Evolutionary conservation across 257 asterid species (phyloP).

Genomic region (Solanum chaucha): DNA sequence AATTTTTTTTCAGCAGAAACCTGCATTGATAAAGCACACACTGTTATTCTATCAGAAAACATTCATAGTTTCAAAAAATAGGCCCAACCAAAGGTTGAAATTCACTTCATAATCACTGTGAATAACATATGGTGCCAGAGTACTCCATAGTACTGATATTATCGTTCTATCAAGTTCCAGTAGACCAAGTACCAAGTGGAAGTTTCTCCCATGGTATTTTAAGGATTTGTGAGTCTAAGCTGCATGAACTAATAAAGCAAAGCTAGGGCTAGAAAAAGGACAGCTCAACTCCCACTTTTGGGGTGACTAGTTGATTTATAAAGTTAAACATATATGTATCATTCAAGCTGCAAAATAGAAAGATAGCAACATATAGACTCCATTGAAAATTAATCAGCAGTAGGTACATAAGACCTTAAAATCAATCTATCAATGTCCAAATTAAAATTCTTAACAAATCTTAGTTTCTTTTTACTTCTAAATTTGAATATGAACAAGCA

Average conservation of each 20-base stretch:
- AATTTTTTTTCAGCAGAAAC: conserved; percentile 69
- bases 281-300: neutral
- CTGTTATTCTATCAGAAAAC: neutral
- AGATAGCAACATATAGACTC: neutral
- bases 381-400: neutral
- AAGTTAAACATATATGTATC: neutral
- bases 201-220: neutral
- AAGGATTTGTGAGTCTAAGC: neutral
- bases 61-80: neutral
- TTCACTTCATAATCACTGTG: neutral
- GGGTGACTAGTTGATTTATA: neutral
- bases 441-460: neutral
- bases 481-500: neutral
- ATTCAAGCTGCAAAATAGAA: neutral
- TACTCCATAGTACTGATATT: neutral
- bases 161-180: neutral
- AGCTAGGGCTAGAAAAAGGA: neutral
- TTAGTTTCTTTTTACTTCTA: neutral
- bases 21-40: conserved; percentile 31
- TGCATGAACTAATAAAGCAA: neutral
- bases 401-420: neutral
- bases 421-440: neutral
- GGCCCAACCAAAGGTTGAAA: neutral
- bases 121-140: neutral
- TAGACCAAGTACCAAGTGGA: neutral